phyloP scores from a whole-genome alignment of 768 basidiomycete species.

The Tricholoma sp. region DNA sequence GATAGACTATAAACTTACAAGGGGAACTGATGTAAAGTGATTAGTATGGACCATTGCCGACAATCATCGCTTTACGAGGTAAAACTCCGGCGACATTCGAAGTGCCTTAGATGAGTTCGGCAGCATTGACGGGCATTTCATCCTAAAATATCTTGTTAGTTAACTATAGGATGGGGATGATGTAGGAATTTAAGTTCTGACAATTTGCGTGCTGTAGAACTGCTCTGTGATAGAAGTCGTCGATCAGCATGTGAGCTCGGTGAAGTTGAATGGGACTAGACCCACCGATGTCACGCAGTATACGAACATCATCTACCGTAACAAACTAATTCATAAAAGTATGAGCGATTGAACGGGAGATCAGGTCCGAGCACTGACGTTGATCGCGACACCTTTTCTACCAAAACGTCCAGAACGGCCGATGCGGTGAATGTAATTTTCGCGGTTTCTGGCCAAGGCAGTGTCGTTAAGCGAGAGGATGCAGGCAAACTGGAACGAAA shows the following conservation, averaged over 20 bases:
- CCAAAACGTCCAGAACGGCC: constrained; percentile 99
- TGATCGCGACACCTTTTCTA: constrained; percentile 98
- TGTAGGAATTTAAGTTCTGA: constrained; percentile 31
- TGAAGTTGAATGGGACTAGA: constrained; percentile 10
- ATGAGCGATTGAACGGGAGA: constrained; percentile 4
- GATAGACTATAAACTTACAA: constrained; percentile 15
- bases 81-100: constrained; percentile 1
- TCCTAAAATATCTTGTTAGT: constrained; percentile 48
- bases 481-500: constrained; percentile 8
- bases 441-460: constrained; percentile 65
- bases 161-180: constrained; percentile 14
- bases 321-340: constrained; percentile 57
- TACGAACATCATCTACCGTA: constrained; percentile 93
- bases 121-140: constrained; percentile 98
- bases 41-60: neutral
- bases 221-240: constrained; percentile 52
- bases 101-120: constrained; percentile 77
- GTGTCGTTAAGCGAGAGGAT: constrained; percentile 1
- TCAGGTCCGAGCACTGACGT: constrained; percentile 48
- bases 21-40: constrained; percentile 2
- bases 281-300: constrained; percentile 93
- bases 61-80: constrained; percentile 5
- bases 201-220: constrained; percentile 95
- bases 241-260: constrained; percentile 9
- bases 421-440: constrained; percentile 99